phyloP scores from a whole-genome alignment of 257 asterid genomes.

The Vinca minor region DNA sequence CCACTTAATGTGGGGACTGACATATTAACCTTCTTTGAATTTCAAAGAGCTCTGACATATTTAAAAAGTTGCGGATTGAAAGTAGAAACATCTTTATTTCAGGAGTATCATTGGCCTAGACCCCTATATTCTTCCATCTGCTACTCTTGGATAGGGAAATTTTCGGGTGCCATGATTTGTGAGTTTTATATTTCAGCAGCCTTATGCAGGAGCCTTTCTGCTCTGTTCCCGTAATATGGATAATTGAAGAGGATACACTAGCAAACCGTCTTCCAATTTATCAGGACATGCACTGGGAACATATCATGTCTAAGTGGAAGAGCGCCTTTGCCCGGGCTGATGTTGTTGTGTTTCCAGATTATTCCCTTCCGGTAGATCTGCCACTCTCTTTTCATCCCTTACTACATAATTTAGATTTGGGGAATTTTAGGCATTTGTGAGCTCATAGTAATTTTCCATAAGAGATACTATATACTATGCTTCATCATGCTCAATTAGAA shows the following conservation, averaged over 20 bases:
- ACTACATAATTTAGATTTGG: not conserved
- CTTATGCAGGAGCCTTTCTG: conserved; percentile 99
- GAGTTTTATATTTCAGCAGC: conserved; percentile 92
- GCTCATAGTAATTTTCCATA: not conserved
- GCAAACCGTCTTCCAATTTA: conserved; percentile 68
- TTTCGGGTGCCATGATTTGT: conserved; percentile 50
- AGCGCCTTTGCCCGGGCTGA: conserved; percentile 68
- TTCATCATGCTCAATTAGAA: conserved; percentile 30
- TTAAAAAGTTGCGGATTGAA: not conserved
- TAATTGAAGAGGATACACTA: conserved; percentile 84
- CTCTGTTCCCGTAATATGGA: conserved; percentile 96
- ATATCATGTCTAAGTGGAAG: conserved; percentile 74
- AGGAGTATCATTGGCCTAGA: not conserved
- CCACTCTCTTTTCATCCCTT: conserved; percentile 15
- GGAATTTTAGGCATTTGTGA: not conserved
- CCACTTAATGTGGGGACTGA: not conserved
- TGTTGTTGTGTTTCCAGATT: conserved; percentile 82
- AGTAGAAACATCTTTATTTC: not conserved
- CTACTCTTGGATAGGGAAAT: not conserved
- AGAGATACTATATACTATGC: conserved; percentile 5
- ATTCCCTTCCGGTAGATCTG: conserved; percentile 65
- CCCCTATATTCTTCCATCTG: not conserved
- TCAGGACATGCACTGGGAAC: conserved; percentile 57
- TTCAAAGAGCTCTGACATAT: too few species aligned
- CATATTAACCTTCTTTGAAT: too few species aligned